Percentiles rank a stretch among this genome's conserved stretches.
phyloP scores from a whole-genome alignment of 2,329 filamentous ascomycete species.

The Beauveria scarabaeidicola region DNA sequence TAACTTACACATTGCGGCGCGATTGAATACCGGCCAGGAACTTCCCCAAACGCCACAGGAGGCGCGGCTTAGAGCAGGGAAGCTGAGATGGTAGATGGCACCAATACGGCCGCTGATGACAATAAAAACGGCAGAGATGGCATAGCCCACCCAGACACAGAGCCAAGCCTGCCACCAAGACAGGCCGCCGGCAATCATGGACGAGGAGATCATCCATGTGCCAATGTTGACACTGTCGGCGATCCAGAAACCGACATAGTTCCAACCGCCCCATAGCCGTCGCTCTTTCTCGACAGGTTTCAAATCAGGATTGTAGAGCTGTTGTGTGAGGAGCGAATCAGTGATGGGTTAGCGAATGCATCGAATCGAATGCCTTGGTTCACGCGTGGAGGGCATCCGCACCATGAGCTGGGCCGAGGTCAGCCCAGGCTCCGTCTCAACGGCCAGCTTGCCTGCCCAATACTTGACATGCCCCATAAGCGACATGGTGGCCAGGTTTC shows the following conservation, averaged over 20 bases:
- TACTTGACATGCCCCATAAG: constrained; percentile 28
- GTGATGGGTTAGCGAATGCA: background rate
- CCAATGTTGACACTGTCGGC: constrained; percentile 83
- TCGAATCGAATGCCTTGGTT: background rate
- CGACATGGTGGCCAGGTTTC: constrained; percentile 2
- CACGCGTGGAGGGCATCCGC: constrained; percentile 17
- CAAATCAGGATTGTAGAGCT: constrained; percentile 75
- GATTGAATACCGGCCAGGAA: constrained; percentile 82
- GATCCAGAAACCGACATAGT: constrained; percentile 84
- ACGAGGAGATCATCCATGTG: constrained; percentile 88
- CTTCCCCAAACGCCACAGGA: constrained; percentile 87
- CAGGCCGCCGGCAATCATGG: constrained; percentile 68
- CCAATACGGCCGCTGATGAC: constrained; percentile 75
- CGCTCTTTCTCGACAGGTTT: constrained; percentile 72
- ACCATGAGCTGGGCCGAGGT: constrained; percentile 73
- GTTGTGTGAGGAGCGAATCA: constrained; percentile 1
- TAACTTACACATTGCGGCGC: constrained; percentile 62
- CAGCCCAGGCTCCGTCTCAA: constrained; percentile 68
- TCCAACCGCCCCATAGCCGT: constrained; percentile 78
- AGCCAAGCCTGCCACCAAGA: constrained; percentile 90
- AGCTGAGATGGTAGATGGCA: constrained; percentile 80
- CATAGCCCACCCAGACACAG: constrained; percentile 83
- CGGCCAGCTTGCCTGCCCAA: constrained; percentile 55
- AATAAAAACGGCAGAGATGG: constrained; percentile 67
- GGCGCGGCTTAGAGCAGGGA: constrained; percentile 69